phyloP scores from a whole-genome alignment of 2,329 filamentous ascomycete genomes.

The Ascochyta fabae region DNA sequence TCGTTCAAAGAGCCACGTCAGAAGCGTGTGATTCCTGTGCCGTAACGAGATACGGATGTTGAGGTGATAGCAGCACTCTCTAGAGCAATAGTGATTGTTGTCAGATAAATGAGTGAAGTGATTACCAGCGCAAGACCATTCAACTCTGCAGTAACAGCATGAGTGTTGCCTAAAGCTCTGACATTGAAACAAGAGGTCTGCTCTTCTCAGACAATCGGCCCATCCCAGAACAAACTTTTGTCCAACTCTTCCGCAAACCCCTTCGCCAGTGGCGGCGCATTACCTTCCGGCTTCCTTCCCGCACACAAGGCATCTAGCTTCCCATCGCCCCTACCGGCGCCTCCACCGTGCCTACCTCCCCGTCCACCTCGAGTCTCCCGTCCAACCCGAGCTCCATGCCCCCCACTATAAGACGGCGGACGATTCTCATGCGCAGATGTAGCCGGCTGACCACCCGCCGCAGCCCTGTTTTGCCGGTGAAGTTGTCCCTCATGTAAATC shows the following conservation, averaged over 20 bases:
- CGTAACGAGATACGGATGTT: neutral
- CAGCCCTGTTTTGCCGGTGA: constrained; percentile 42
- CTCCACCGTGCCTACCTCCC: constrained; percentile 1
- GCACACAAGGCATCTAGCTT: constrained; percentile 25
- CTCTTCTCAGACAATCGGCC: constrained; percentile 25
- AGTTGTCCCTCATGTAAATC: constrained; percentile 44
- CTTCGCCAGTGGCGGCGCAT: constrained; percentile 36
- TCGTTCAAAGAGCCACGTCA: neutral
- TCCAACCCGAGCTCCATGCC: neutral
- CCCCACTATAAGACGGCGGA: neutral
- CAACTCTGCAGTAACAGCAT: neutral
- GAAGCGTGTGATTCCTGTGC: neutral
- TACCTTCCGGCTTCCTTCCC: constrained; percentile 27
- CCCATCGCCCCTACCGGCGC: neutral
- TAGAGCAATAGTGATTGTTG: neutral
- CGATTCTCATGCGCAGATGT: neutral
- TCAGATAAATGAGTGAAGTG: no score
- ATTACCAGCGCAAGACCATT: neutral
- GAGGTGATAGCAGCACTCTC: neutral
- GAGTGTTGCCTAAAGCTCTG: neutral
- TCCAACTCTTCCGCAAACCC: constrained; percentile 38
- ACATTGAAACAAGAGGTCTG: neutral
- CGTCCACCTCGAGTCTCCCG: neutral
- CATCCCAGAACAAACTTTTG: constrained; percentile 40
- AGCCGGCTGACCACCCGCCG: constrained; percentile 9